These are phyloP conservation scores for Crucihimalaya himalaica DNA, from an alignment of 345 rosid species.

Conservation along the genomic window DNA sequence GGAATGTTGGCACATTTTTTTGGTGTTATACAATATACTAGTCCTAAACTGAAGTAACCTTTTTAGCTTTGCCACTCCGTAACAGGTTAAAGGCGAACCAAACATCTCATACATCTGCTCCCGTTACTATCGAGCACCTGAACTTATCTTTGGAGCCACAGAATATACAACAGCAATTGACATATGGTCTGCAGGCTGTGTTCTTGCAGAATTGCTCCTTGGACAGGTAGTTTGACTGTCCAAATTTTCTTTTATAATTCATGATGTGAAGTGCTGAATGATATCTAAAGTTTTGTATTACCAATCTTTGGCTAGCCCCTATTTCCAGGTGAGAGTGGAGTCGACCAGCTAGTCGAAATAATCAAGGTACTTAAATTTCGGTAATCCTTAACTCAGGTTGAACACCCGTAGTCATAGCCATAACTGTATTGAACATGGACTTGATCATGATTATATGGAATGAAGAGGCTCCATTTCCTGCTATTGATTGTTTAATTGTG, in stretches of 20 bases:
- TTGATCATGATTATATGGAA: background rate
- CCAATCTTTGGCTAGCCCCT: slow-evolving; percentile 50
- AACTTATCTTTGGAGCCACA: slow-evolving; percentile 71
- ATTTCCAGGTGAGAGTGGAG: slow-evolving; percentile 76
- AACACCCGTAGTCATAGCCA: background rate
- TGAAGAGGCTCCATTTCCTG: background rate
- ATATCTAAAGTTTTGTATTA: slow-evolving; percentile 17
- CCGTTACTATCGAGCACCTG: slow-evolving; percentile 68
- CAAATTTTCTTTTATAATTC: background rate
- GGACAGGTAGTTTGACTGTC: slow-evolving; percentile 52
- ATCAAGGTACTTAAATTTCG: slow-evolving; percentile 49
- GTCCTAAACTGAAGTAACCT: background rate
- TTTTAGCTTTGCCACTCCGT: slow-evolving; percentile 8
- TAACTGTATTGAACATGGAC: slow-evolving; percentile 1
- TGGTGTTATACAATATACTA: background rate
- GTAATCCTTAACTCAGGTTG: background rate
- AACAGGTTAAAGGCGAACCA: slow-evolving; percentile 69
- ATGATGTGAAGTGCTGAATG: background rate
- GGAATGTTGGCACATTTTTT: background rate
- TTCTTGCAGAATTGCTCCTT: slow-evolving; percentile 62
- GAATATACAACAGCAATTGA: slow-evolving; percentile 70
- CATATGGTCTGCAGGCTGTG: slow-evolving; percentile 79
- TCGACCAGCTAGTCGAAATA: slow-evolving; percentile 74
- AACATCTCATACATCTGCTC: slow-evolving; percentile 69
- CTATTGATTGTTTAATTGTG: slow-evolving; percentile 4